Base-by-base conservation (phyloP, 2,329 filamentous ascomycete genomes). In the Fusarium heterosporum region DNA sequence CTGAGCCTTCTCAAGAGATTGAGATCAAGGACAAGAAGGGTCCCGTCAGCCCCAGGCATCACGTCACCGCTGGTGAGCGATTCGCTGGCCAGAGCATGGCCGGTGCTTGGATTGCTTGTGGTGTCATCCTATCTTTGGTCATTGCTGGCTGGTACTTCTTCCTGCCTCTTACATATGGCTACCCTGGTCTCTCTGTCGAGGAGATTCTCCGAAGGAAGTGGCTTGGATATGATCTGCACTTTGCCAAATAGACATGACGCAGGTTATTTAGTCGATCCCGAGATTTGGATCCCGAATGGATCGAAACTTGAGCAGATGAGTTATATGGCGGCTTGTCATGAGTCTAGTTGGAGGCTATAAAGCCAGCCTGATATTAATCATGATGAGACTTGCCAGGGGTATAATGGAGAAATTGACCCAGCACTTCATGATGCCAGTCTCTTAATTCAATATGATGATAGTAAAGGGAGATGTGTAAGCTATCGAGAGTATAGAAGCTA, bases 161-260 rank as follows among this genome's bases (percentile, higher is more conserved):
- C 84, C 87, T 96, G 67, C 96, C 96, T 19, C 82, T 99, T 75
- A 99, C 96, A 2, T 99, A 99, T 78, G 96, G 96, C 53, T 94
- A 92, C 77, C 96, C 96, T 6, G 95, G 95, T 32, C 85, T 99
- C 74, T 87, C 84, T 55, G 90, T 97, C 17, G 87, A 90, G 13
- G 84, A 93, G 76, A 91, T 99, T 29, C 81, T 91, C 66, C 86
- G 90, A 66, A 89, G 96, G 78, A 97, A 97, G 84, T 98, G 95
- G 95, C 85, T 99, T 69, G 92, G 92, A 68, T 99, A 98, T 78
- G 96, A 99, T 78, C 85, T 99, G 77, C 96, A 99, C 82, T 99
- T 99, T 83, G 96, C 96, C 61, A 99, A 99, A 87, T 99, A 91
- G 82, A 63, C 17, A 25, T 26, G 47, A 34, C 19, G 41, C 40